Base-by-base conservation (phyloP, 805 yeast species). In the Schwanniomyces pseudopolymorphus region DNA sequence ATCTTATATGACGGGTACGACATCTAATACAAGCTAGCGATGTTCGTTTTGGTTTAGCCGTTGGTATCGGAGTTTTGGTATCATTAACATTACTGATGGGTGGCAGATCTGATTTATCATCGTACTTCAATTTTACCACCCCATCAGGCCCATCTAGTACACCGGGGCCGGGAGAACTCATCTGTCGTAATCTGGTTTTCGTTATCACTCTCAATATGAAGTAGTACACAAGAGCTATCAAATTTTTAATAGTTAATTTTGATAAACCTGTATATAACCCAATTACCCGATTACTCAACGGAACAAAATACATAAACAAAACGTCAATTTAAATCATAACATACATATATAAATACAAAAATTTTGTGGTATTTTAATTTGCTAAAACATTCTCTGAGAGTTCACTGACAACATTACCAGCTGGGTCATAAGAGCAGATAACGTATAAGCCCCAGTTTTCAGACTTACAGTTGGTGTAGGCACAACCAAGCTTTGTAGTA, bases 401-500 rank as follows among this genome's bases (percentile, higher is more conserved):
- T 44, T 71, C 59, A 46, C 87, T 84, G 42, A 74, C 66, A 44
- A 75, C 60, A 69, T 89, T 89, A 57, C 96, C 96, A 33, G 85
- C 79, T 16, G 89, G 83, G 58, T 74, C 69, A 53, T 90, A 89
- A 43, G 84, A 81, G 66, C 96, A 89, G 51, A 87, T 79, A 46
- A 85, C 72, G 68, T 87, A 88, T 54, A 72, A 68, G 44, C 82
- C 81, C 59, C 71, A 69, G 59, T 59, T 60, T 40, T 57, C 50
- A n/a, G 66, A 48, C 20, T 63, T 51, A 69, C 96, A 87, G 53
- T 75, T 62, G 59, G 80, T 83, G 64, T 73, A 69, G 44, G 85
- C 94, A 70, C 96, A 88, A 16, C 95, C 96, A 13, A 88, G 46
- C 52, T 72, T 63, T 8, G 81, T 72, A 25, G 88, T 70, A 22